phyloP scores from a whole-genome alignment of 2,329 filamentous ascomycete species.

The Diaporthe vexans region DNA sequence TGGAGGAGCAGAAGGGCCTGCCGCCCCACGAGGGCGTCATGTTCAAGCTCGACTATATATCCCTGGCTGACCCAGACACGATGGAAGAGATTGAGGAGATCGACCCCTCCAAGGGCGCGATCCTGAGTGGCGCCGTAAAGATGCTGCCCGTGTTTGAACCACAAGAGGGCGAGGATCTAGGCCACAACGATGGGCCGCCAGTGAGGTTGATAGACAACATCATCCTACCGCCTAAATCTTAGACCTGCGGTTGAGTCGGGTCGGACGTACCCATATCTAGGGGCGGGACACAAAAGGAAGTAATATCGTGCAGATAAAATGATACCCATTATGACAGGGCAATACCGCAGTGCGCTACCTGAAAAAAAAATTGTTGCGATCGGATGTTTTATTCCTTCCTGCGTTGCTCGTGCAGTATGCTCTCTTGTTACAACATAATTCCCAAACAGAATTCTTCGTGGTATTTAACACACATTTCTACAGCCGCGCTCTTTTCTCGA shows the following conservation, averaged over 20 bases:
- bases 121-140: constrained; percentile 91
- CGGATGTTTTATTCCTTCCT: not conserved
- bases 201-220: constrained; percentile 97
- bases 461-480: constrained; percentile 45
- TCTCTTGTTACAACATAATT: constrained; percentile 1
- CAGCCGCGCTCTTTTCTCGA: constrained; percentile 66
- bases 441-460: not conserved
- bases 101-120: constrained; percentile 78
- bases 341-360: not conserved
- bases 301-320: not conserved
- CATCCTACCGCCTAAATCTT: constrained; percentile 67
- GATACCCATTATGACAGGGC: constrained; percentile 23
- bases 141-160: constrained; percentile 86
- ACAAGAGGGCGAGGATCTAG: constrained; percentile 79
- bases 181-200: constrained; percentile 77
- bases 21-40: constrained; percentile 71
- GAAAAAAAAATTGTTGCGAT: not conserved
- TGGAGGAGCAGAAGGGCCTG: constrained; percentile 74
- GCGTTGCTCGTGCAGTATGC: not conserved
- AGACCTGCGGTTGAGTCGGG: not conserved
- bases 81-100: constrained; percentile 83
- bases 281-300: not conserved
- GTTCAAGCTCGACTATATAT: constrained; percentile 93
- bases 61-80: constrained; percentile 86
- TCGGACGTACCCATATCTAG: not conserved